These are phyloP conservation scores for Achaetomium macrosporum DNA, from an alignment of 2,329 filamentous ascomycete species.

Conservation along the genomic window DNA sequence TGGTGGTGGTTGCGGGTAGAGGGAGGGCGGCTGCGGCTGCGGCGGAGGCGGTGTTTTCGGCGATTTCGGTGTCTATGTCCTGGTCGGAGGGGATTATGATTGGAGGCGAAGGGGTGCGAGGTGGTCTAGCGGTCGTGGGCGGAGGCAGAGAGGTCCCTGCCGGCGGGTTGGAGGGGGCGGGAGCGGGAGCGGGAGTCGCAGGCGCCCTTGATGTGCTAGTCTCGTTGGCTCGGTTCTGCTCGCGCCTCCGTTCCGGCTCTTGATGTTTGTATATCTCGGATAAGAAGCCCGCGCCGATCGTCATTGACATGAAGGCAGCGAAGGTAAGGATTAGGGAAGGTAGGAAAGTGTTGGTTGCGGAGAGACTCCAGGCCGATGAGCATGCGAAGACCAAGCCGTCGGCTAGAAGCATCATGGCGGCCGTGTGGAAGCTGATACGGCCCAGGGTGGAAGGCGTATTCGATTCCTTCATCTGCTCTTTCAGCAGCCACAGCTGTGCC, in stretches of 20 bases:
- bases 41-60: slow-evolving; percentile 31
- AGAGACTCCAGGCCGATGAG: slow-evolving; percentile 51
- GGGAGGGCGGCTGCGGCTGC: slow-evolving; percentile 34
- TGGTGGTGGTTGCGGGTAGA: slow-evolving; percentile 25
- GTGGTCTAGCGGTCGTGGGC: slow-evolving; percentile 34
- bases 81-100: slow-evolving; percentile 60
- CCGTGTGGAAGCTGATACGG: slow-evolving; percentile 59
- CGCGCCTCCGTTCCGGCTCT: slow-evolving; percentile 47
- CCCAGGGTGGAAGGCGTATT: slow-evolving; percentile 63
- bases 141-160: slow-evolving; percentile 33
- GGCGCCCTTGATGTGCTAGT: slow-evolving; percentile 17
- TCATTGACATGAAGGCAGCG: slow-evolving; percentile 50
- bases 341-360: slow-evolving; percentile 51
- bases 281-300: slow-evolving; percentile 52
- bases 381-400: slow-evolving; percentile 55
- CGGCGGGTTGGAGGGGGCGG: slow-evolving; percentile 17
- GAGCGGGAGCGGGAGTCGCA: slow-evolving; percentile 19
- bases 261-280: slow-evolving; percentile 57
- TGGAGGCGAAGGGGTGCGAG: slow-evolving; percentile 34
- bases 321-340: slow-evolving; percentile 51
- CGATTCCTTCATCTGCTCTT: slow-evolving; percentile 59
- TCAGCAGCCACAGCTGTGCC: slow-evolving; percentile 56
- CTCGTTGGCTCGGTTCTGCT: slow-evolving; percentile 17
- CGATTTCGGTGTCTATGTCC: slow-evolving; percentile 56
- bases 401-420: slow-evolving; percentile 55